These are phyloP conservation scores for Aspergillus haitiensis DNA, from an alignment of 495 filamentous ascomycete species.

Conservation along the genomic window DNA sequence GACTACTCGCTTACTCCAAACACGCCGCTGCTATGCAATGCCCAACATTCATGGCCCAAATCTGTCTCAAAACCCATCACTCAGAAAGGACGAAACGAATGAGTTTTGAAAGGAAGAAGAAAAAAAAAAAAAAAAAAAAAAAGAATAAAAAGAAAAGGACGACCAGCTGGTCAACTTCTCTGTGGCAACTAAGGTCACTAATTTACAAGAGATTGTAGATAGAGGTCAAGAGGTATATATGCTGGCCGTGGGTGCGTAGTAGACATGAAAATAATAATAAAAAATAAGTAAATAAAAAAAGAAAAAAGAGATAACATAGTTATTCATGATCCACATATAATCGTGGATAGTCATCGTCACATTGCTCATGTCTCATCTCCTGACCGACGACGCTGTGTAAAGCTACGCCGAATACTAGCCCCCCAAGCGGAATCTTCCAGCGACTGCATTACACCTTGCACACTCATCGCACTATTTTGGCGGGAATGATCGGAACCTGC, in stretches of 20 bases:
- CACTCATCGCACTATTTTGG: conserved; percentile 66
- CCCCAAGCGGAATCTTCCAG: conserved; percentile 89
- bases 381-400: conserved; percentile 63
- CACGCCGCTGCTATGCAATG: conserved; percentile 17
- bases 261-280: not conserved
- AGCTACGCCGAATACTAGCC: conserved; percentile 85
- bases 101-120: conserved; percentile 7
- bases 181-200: not conserved
- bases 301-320: conserved; percentile 14
- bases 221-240: not conserved
- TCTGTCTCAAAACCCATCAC: not conserved
- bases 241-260: not conserved
- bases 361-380: conserved; percentile 23
- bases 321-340: conserved; percentile 6
- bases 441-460: conserved; percentile 75
- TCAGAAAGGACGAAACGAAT: no score
- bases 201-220: conserved; percentile 1
- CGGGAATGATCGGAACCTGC: conserved; percentile 33
- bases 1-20: not conserved
- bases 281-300: no score
- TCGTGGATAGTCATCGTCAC: conserved; percentile 9
- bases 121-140: conserved; percentile 1
- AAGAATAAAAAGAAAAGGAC: conserved; percentile 4
- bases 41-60: not conserved
- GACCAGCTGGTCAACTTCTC: not conserved